These are phyloP conservation scores for Chaetothyriales sp. DNA, from an alignment of 2,329 filamentous ascomycete genomes.

Conservation along the genomic window DNA sequence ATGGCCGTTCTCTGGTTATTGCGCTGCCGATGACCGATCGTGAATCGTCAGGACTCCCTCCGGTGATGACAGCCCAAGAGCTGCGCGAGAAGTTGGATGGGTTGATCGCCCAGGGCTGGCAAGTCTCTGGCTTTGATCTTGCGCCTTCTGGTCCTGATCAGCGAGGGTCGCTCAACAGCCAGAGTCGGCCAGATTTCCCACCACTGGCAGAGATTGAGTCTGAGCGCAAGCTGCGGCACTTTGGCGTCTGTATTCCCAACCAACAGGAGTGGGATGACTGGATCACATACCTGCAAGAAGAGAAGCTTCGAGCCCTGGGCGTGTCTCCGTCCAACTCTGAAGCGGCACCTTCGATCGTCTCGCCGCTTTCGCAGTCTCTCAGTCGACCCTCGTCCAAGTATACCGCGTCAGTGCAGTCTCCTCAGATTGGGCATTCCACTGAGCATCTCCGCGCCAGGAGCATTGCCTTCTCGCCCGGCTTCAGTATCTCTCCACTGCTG, in stretches of 20 bases:
- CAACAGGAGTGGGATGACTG: conserved; percentile 57
- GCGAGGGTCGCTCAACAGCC: conserved; percentile 4
- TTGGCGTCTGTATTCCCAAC: conserved; percentile 29
- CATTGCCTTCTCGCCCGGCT: conserved; percentile 48
- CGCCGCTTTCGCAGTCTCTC: conserved; percentile 47
- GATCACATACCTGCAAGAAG: conserved; percentile 68
- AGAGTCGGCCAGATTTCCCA: conserved; percentile 30
- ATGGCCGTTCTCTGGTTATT: conserved; percentile 58
- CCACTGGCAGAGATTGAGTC: conserved; percentile 25
- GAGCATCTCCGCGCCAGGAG: conserved; percentile 44
- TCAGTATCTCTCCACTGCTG: conserved; percentile 44
- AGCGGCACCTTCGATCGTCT: conserved; percentile 41
- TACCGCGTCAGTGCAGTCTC: conserved; percentile 64
- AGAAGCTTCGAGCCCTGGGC: conserved; percentile 80
- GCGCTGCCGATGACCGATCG: conserved; percentile 53
- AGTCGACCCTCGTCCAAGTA: conserved; percentile 61
- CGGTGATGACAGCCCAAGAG: conserved; percentile 26
- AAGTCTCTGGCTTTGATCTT: conserved; percentile 28
- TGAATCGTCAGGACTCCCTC: conserved; percentile 37
- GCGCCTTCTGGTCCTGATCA: conserved; percentile 4
- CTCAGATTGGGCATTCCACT: conserved; percentile 65
- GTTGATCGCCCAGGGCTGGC: conserved; percentile 31
- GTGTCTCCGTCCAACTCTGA: conserved; percentile 69
- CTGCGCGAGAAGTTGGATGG: conserved; percentile 25
- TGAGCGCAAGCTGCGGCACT: conserved; percentile 22